A percentile compares a stretch with the other conserved stretches of the same genome.
phyloP scores from a whole-genome alignment of 176 grass and related monocot genomes.

The Ensete ventricosum region DNA sequence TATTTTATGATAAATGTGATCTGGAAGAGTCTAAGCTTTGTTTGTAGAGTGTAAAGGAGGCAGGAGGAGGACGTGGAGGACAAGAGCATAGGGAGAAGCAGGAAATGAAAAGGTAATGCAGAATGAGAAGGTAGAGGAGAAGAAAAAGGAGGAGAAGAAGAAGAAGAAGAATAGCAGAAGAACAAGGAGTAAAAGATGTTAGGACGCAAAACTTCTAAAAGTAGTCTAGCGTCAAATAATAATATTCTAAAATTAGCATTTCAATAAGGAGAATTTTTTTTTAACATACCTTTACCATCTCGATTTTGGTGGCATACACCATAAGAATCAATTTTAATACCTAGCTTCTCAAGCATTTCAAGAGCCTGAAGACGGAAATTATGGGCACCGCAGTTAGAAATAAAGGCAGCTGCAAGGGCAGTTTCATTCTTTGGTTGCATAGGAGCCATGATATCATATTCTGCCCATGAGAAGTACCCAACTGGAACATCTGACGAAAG shows the following conservation, averaged over 20 bases:
- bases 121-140: too few species aligned
- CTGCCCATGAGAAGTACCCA: slow-evolving; percentile 98
- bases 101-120: too few species aligned
- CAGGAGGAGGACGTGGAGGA: too few species aligned
- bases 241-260: background rate
- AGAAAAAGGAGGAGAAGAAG: too few species aligned
- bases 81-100: too few species aligned
- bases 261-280: background rate
- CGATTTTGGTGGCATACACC: slow-evolving; percentile 85
- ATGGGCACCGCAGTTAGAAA: slow-evolving; percentile 91
- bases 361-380: slow-evolving; percentile 92
- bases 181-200: too few species aligned
- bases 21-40: too few species aligned
- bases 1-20: too few species aligned
- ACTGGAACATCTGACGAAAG: slow-evolving; percentile 95
- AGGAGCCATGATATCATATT: slow-evolving; percentile 98
- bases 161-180: too few species aligned
- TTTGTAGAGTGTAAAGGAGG: too few species aligned
- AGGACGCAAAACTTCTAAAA: too few species aligned
- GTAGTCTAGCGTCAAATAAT: background rate
- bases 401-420: slow-evolving; percentile 85
- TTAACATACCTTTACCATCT: slow-evolving; percentile 63
- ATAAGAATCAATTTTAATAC: slow-evolving; percentile 93
- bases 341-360: slow-evolving; percentile 71
- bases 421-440: slow-evolving; percentile 66